Percentiles rank a stretch among this genome's conserved stretches.
Evolutionary conservation across 1,284 basidiomycete species (phyloP).

Genomic region (Crucibulum cyathiforme): DNA sequence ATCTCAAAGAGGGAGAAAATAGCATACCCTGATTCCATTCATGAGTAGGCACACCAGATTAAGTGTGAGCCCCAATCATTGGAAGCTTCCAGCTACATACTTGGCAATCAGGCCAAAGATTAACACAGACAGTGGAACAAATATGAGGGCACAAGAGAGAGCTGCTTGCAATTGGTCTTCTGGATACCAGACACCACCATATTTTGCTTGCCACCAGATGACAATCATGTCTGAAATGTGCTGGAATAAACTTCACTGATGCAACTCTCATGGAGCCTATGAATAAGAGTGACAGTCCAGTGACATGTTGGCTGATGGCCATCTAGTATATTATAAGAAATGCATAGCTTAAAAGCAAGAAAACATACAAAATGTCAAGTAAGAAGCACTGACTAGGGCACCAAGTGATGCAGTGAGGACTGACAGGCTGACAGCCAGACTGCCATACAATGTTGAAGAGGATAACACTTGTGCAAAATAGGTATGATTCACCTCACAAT

Average conservation of each 20-base stretch:
- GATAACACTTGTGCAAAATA: neutral
- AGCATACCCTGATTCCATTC: neutral
- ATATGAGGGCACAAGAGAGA: constrained; percentile 11
- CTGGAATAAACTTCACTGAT: constrained; percentile 46
- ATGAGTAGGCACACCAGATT: constrained; percentile 1
- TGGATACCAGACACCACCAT: constrained; percentile 8
- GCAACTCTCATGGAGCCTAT: constrained; percentile 69
- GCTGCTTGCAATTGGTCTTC: constrained; percentile 8
- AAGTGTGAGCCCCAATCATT: neutral
- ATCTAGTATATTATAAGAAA: constrained; percentile 40
- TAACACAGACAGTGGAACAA: constrained; percentile 5
- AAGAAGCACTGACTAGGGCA: constrained; percentile 1
- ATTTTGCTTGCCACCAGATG: constrained; percentile 2
- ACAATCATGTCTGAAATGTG: constrained; percentile 16
- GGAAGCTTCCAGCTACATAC: constrained; percentile 7
- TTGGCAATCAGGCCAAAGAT: neutral
- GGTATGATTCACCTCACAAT: constrained; percentile 5
- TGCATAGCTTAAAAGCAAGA: neutral
- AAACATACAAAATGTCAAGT: constrained; percentile 10
- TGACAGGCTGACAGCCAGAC: constrained; percentile 12
- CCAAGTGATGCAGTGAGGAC: constrained; percentile 9
- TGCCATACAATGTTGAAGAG: neutral
- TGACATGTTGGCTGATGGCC: constrained; percentile 70
- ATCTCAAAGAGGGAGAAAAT: neutral
- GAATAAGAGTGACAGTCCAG: constrained; percentile 64